These are phyloP conservation scores for Calvatia gigantea DNA, from an alignment of 768 basidiomycete genomes.

Conservation along the genomic window DNA sequence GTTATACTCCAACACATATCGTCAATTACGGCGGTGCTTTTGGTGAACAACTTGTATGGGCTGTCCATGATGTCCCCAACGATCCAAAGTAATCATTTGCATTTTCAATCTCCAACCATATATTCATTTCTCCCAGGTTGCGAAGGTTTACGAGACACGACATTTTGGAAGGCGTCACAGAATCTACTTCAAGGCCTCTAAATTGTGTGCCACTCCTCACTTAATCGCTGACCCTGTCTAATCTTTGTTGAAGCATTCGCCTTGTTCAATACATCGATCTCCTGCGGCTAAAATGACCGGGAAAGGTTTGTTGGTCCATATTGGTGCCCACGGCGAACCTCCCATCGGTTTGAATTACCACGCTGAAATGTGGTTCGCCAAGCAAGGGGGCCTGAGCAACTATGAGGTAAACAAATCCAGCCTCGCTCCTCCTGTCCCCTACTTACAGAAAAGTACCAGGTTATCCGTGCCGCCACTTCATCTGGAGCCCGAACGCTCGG, in stretches of 20 bases:
- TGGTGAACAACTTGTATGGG: conserved; percentile 72
- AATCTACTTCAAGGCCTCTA: conserved; percentile 56
- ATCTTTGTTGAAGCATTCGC: conserved; percentile 45
- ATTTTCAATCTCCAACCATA: not conserved
- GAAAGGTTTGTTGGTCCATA: conserved; percentile 56
- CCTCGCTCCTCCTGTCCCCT: not conserved
- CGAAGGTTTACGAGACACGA: conserved; percentile 64
- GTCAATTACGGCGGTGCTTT: conserved; percentile 74
- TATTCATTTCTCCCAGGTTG: conserved; percentile 38
- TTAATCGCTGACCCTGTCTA: not conserved
- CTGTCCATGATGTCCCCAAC: conserved; percentile 57
- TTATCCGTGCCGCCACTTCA: conserved; percentile 65
- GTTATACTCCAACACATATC: conserved; percentile 69
- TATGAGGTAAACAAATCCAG: conserved; percentile 50
- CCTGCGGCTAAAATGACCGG: conserved; percentile 69
- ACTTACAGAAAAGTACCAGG: conserved; percentile 32
- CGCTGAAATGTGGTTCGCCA: conserved; percentile 66
- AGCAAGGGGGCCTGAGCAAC: conserved; percentile 60
- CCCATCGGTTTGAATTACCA: conserved; percentile 77
- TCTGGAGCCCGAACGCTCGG: conserved; percentile 65
- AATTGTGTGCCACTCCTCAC: conserved; percentile 41
- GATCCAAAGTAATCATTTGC: conserved; percentile 55
- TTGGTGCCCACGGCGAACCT: conserved; percentile 74
- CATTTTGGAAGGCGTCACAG: conserved; percentile 53
- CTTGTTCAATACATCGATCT: conserved; percentile 63